These are phyloP conservation scores for Trichoderma atrobrunneum DNA, from an alignment of 2,329 filamentous ascomycete species.

Conservation along the genomic window DNA sequence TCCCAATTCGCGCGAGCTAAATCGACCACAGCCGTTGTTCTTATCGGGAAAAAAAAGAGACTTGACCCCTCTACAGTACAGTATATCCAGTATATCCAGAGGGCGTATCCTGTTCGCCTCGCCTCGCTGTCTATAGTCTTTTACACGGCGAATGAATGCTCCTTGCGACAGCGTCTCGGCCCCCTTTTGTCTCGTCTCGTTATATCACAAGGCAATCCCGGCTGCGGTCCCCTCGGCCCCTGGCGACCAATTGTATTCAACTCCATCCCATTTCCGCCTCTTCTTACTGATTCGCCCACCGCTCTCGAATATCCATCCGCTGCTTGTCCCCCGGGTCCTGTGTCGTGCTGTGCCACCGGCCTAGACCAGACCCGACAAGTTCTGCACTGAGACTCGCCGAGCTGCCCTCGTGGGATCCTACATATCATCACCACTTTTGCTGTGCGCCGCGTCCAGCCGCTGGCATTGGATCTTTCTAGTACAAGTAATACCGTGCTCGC, in stretches of 20 bases:
- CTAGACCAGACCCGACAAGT: conserved; percentile 13
- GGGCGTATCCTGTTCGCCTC: not conserved
- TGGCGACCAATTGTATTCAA: conserved; percentile 2
- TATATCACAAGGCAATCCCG: conserved; percentile 1
- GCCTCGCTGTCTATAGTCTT: not conserved
- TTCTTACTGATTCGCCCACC: conserved; percentile 8
- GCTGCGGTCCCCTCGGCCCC: not conserved
- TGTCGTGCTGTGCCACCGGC: conserved; percentile 10
- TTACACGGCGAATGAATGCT: not conserved
- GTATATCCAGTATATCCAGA: not conserved
- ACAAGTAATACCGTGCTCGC: not conserved
- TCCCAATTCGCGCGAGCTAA: conserved; percentile 14
- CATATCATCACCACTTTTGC: conserved; percentile 22
- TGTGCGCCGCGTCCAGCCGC: conserved; percentile 26
- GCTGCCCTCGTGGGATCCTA: not conserved
- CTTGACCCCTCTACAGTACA: conserved; percentile 12
- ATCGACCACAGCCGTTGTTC: conserved; percentile 16
- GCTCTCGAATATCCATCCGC: conserved; percentile 7
- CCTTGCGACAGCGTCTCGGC: not conserved
- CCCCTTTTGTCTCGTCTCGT: conserved; percentile 15
- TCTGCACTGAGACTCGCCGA: conserved; percentile 1
- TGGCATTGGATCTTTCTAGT: conserved; percentile 30
- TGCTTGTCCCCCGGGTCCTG: not conserved
- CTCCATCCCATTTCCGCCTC: not conserved
- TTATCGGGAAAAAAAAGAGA: conserved; percentile 18